Evolutionary conservation across 345 rosid species (phyloP).

Genomic region (Citrus inodora): DNA sequence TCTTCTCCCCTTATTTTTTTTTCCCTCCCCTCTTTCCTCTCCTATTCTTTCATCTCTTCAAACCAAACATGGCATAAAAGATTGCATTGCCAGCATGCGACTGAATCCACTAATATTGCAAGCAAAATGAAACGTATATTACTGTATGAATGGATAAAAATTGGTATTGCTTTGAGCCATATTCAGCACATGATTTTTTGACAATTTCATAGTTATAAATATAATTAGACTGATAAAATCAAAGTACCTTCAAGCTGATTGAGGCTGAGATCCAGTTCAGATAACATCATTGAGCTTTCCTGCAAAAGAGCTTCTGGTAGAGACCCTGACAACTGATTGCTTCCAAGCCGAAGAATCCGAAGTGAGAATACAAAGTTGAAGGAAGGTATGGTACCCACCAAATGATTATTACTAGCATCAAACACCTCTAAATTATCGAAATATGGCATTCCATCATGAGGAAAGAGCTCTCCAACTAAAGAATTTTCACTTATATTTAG

Average conservation of each 20-base stretch:
- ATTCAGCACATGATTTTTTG: background rate
- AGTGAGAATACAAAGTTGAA: slow-evolving; percentile 79
- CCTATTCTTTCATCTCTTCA: no score
- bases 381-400: slow-evolving; percentile 65
- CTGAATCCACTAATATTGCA: background rate
- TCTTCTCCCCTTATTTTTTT: no score
- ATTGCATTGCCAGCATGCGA: background rate
- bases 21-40: no score
- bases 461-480: slow-evolving; percentile 62
- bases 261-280: slow-evolving; percentile 81
- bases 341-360: slow-evolving; percentile 60
- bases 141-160: background rate
- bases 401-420: slow-evolving; percentile 76
- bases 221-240: background rate
- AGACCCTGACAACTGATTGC: slow-evolving; percentile 65
- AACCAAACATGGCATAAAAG: no score
- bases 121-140: background rate
- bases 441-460: slow-evolving; percentile 75
- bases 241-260: slow-evolving; percentile 74
- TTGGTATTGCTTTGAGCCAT: background rate
- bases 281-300: slow-evolving; percentile 70
- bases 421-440: slow-evolving; percentile 85
- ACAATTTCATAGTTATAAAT: background rate
- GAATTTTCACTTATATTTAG: slow-evolving; percentile 62
- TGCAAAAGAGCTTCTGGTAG: slow-evolving; percentile 62